A percentile compares a stretch with the other conserved stretches of the same genome.
phyloP scores from a whole-genome alignment of 192 early-diverging fungal genomes.

The Entomortierella parvispora region DNA sequence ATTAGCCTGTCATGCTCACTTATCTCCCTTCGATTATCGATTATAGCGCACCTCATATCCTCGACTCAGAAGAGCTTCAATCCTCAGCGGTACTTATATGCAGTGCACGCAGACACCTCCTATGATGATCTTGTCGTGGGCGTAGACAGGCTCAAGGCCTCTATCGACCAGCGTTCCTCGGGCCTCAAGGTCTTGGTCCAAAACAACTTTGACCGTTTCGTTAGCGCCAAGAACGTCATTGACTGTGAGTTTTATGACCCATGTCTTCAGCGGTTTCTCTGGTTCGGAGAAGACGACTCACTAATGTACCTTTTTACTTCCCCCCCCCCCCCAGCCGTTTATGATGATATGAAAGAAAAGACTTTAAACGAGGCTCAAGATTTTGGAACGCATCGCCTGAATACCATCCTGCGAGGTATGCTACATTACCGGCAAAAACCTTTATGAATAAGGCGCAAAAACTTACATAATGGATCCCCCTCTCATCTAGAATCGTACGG shows the following conservation, averaged over 20 bases:
- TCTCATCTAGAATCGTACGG: conserved; percentile 59
- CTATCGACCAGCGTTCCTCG: conserved; percentile 86
- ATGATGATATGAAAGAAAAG: conserved; percentile 90
- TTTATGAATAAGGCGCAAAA: too few species aligned
- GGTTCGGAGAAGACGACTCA: background rate
- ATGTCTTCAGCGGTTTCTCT: too few species aligned
- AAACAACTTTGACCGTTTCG: conserved; percentile 97
- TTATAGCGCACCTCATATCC: conserved; percentile 33
- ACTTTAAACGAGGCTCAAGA: conserved; percentile 83
- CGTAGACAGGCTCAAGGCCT: conserved; percentile 71
- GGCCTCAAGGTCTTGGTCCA: conserved; percentile 91
- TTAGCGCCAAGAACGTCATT: conserved; percentile 94
- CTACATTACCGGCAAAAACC: too few species aligned
- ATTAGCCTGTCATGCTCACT: too few species aligned
- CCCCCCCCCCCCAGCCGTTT: conserved; percentile 62
- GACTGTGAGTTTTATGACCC: conserved; percentile 66
- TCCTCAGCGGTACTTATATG: conserved; percentile 79
- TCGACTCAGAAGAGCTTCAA: conserved; percentile 61
- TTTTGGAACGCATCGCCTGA: conserved; percentile 83
- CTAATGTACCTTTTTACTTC: background rate
- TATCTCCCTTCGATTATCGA: too few species aligned
- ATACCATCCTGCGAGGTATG: conserved; percentile 72
- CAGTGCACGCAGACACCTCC: conserved; percentile 86
- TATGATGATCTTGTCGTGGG: conserved; percentile 86
- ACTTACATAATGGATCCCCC: too few species aligned